Conservation (phyloP, 1,284 basidiomycete genomes). For the Caloboletus inedulis region DNA sequence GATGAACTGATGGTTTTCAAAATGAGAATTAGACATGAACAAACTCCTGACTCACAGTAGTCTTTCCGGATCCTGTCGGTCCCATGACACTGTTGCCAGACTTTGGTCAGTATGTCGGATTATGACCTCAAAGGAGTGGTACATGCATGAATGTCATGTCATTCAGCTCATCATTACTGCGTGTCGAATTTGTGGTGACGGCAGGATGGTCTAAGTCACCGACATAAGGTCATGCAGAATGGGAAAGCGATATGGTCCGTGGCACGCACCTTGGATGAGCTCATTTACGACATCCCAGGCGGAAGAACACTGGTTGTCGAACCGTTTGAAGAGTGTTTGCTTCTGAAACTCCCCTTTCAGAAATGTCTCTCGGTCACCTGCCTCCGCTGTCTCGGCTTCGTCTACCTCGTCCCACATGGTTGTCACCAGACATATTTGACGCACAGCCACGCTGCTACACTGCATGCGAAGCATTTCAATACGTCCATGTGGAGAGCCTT, state of each 20-base stretch:
- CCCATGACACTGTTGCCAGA: neutral
- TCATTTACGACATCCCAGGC: neutral
- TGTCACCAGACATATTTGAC: constrained; percentile 7
- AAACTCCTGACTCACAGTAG: too few species aligned
- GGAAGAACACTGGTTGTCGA: constrained; percentile 1
- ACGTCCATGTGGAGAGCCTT: neutral
- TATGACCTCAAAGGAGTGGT: neutral
- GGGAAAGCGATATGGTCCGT: neutral
- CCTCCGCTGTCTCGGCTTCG: neutral
- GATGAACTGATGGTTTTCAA: neutral
- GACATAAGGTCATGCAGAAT: neutral
- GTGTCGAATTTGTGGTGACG: neutral
- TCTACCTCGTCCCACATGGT: constrained; percentile 14
- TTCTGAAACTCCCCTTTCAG: constrained; percentile 1
- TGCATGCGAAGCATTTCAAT: constrained; percentile 1
- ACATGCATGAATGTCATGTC: constrained; percentile 1
- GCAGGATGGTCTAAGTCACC: neutral
- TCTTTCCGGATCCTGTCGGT: neutral
- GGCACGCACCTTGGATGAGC: neutral
- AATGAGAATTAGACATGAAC: too few species aligned
- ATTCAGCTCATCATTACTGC: neutral
- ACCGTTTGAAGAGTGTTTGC: neutral
- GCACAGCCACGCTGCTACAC: neutral
- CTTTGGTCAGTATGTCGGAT: neutral
- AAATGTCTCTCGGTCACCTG: neutral